Evolutionary conservation across 176 grass and related monocot species (phyloP), one percentile per base, ranked within the genome.

Genomic region (Eleusine indica): DNA sequence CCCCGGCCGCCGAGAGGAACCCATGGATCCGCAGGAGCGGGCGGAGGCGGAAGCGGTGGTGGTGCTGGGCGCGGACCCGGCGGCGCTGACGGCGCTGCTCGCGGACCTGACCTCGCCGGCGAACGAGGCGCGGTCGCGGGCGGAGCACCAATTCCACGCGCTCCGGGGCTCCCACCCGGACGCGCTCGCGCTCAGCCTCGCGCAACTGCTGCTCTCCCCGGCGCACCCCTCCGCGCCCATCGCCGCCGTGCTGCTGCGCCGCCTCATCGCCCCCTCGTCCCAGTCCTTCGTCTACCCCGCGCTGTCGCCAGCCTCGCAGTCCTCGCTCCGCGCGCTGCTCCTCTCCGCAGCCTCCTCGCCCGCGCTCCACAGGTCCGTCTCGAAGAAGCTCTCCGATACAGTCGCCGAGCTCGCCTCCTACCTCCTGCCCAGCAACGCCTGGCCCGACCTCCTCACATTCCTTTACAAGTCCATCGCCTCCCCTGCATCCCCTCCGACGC

Each of bases 371-470:
- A 91, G 86, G 69, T 95, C 96, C 21, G 70, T 95, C 60, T 89
- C 91, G 9, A 92, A 85, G 82, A 98, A 98, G 89, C 91, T 98
- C 70, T 95, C 90, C 42, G 96, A 98, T 44, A 83, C 96, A 39
- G 80, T 98, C 62, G 92, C 96, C 10, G 96, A 93, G 82, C 91
- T 98, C 42, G 96, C 87, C 0, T 85, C 93, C 48, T 62, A 78
- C 51, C 87, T 98, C 7, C 93, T 98, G 9, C 96, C 93, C 7
- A 76, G 87, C 21, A 56, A 63, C 48, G 65, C 80, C 1, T 98
- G 96, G 96, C 87, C 93, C 0, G 96, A 98, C 40, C 85, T 98
- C 15, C 91, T 98, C n/a, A 88, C 89, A 3, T 95, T 98, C 85
- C 87, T 98, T 56, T 98, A 95, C 87, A 90, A 91, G 1, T 87